Conservation (phyloP, 1,284 basidiomycete species). For the Apiotrichum brassicae region DNA sequence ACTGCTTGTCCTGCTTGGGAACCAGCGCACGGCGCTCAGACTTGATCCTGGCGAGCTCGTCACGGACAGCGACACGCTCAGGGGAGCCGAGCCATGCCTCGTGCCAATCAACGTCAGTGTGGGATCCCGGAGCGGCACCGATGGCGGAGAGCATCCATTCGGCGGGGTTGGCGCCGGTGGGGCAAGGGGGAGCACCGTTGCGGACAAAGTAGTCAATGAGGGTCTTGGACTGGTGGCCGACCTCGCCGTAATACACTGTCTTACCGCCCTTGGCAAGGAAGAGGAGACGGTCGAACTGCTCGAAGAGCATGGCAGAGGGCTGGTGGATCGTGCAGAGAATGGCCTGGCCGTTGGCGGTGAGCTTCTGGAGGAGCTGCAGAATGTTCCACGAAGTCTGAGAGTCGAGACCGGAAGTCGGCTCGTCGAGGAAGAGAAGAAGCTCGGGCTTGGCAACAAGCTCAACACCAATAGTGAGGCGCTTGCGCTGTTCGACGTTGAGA, state of each 20-base stretch:
- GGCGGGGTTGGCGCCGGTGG: conserved; percentile 27
- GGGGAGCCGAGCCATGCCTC: conserved; percentile 56
- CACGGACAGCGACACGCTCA: conserved; percentile 44
- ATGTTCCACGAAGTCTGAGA: conserved; percentile 22
- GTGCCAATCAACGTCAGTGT: conserved; percentile 64
- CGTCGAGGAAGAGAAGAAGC: conserved; percentile 46
- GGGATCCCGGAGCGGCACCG: conserved; percentile 59
- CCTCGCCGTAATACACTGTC: conserved; percentile 29
- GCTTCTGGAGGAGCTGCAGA: conserved; percentile 22
- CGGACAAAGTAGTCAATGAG: conserved; percentile 34
- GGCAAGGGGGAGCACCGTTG: conserved; percentile 19
- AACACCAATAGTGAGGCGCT: conserved; percentile 58
- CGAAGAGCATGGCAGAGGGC: conserved; percentile 45
- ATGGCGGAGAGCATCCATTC: conserved; percentile 52
- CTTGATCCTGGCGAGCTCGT: conserved; percentile 49
- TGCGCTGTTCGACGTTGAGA: conserved; percentile 43
- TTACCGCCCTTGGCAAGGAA: conserved; percentile 46
- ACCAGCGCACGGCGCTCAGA: conserved; percentile 28
- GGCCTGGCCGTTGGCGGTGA: conserved; percentile 63
- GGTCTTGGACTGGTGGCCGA: conserved; percentile 40
- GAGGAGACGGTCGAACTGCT: conserved; percentile 40
- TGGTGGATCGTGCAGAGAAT: conserved; percentile 50
- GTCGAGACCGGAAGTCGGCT: conserved; percentile 41
- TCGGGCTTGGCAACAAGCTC: conserved; percentile 52
- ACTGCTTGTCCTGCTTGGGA: conserved; percentile 20